Percentiles rank a stretch among this genome's conserved stretches.
Conservation (phyloP, 495 filamentous ascomycete genomes). For the Xeromyces bisporus region DNA sequence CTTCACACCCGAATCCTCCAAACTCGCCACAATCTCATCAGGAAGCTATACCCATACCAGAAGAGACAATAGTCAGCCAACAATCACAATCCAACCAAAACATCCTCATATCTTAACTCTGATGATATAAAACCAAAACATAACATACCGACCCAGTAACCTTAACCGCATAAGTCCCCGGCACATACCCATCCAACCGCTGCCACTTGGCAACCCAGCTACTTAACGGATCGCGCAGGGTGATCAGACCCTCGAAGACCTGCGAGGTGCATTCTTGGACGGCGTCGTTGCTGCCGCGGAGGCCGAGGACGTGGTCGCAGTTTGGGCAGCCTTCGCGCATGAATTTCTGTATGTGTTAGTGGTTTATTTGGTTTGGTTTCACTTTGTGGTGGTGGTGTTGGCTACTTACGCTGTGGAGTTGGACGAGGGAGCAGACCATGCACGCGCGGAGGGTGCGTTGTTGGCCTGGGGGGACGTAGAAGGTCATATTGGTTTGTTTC, state of each 20-base stretch:
- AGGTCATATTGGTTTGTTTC: too few species aligned
- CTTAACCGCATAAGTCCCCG: conserved; percentile 84
- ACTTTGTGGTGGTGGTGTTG: too few species aligned
- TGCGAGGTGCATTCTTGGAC: conserved; percentile 88
- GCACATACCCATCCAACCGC: conserved; percentile 69
- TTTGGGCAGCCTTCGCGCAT: conserved; percentile 81
- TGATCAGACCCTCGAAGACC: conserved; percentile 81
- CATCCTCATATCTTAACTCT: too few species aligned
- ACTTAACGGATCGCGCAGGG: conserved; percentile 53
- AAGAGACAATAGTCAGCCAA: too few species aligned
- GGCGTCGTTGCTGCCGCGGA: conserved; percentile 57
- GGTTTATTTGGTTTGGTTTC: too few species aligned
- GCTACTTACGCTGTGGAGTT: conserved; percentile 53
- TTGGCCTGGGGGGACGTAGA: conserved; percentile 48
- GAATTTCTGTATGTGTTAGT: conserved; percentile 57
- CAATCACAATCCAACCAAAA: too few species aligned
- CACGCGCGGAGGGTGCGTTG: conserved; percentile 78
- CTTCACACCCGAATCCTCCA: conserved; percentile 53
- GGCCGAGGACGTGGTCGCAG: conserved; percentile 78
- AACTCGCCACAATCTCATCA: conserved; percentile 42
- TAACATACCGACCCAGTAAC: conserved; percentile 54
- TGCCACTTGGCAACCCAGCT: conserved; percentile 95
- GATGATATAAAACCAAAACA: too few species aligned
- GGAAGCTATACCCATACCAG: conserved; percentile 32
- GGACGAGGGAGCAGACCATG: conserved; percentile 94